Evolutionary conservation across 2,329 filamentous ascomycete species (phyloP).

Genomic region (Colletotrichum endophyticum): DNA sequence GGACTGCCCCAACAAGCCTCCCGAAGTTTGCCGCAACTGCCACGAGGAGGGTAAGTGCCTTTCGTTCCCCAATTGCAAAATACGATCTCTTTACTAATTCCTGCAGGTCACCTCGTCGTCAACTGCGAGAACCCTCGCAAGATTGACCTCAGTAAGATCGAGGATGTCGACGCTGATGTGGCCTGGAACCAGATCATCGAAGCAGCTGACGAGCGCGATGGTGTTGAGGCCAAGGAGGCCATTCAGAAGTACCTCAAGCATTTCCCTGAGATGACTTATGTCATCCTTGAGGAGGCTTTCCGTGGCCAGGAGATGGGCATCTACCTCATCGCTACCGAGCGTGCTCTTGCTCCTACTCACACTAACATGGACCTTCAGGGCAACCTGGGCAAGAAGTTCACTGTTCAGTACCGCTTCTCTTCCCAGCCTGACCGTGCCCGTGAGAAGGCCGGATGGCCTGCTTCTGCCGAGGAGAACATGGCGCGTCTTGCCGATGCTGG

Average conservation of each 20-base stretch:
- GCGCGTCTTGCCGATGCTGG: slow-evolving; percentile 70
- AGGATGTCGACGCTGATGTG: slow-evolving; percentile 53
- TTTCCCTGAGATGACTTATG: slow-evolving; percentile 60
- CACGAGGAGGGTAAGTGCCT: slow-evolving; percentile 56
- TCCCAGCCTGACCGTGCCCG: slow-evolving; percentile 62
- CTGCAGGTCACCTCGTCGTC: slow-evolving; percentile 56
- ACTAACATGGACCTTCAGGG: slow-evolving; percentile 78
- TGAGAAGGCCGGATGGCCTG: slow-evolving; percentile 66
- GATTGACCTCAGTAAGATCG: slow-evolving; percentile 57
- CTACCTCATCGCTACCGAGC: slow-evolving; percentile 68
- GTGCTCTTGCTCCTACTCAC: slow-evolving; percentile 58
- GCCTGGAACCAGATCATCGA: slow-evolving; percentile 63
- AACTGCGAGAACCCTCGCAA: slow-evolving; percentile 66
- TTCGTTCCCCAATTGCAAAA: background rate
- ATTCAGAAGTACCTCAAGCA: slow-evolving; percentile 67
- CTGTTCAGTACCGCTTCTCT: slow-evolving; percentile 66
- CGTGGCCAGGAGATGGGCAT: slow-evolving; percentile 57
- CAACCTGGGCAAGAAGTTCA: slow-evolving; percentile 68
- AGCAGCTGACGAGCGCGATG: slow-evolving; percentile 59
- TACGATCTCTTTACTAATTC: slow-evolving; percentile 5
- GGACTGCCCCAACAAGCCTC: slow-evolving; percentile 67
- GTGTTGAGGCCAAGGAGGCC: slow-evolving; percentile 67
- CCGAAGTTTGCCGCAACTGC: slow-evolving; percentile 66
- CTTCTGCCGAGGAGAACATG: slow-evolving; percentile 62
- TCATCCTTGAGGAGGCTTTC: slow-evolving; percentile 65